These are phyloP conservation scores for Diaporthe helianthi DNA, from an alignment of 2,329 filamentous ascomycete species.

Conservation along the genomic window DNA sequence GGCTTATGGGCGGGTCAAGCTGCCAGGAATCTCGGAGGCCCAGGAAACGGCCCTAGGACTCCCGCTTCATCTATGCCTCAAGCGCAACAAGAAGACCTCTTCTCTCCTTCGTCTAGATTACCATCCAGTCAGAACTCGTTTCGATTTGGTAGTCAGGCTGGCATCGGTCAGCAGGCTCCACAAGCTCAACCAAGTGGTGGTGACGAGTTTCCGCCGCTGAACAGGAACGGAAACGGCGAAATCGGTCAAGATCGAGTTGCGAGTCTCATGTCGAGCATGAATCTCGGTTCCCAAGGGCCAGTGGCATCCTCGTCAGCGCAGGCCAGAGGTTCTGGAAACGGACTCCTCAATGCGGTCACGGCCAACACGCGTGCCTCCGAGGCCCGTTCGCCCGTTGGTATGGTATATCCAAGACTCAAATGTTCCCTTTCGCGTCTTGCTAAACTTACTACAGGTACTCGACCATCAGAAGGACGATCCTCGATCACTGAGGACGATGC, in stretches of 20 bases:
- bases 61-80: slow-evolving; percentile 58
- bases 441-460: slow-evolving; percentile 46
- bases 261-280: slow-evolving; percentile 55
- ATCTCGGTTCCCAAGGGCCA: slow-evolving; percentile 56
- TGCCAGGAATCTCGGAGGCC: slow-evolving; percentile 55
- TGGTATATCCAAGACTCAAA: slow-evolving; percentile 16
- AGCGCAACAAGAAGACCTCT: slow-evolving; percentile 55
- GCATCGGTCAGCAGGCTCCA: slow-evolving; percentile 50
- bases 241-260: slow-evolving; percentile 62
- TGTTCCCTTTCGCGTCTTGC: background rate
- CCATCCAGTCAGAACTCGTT: slow-evolving; percentile 55
- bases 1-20: slow-evolving; percentile 63
- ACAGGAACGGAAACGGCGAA: slow-evolving; percentile 63
- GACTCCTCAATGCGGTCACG: slow-evolving; percentile 69
- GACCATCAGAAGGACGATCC: slow-evolving; percentile 53
- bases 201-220: slow-evolving; percentile 70
- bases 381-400: slow-evolving; percentile 55
- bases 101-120: slow-evolving; percentile 48
- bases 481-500: slow-evolving; percentile 51
- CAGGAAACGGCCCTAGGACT: slow-evolving; percentile 54
- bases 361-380: slow-evolving; percentile 62
- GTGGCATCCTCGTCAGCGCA: slow-evolving; percentile 48
- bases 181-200: slow-evolving; percentile 57
- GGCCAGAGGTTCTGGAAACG: slow-evolving; percentile 60
- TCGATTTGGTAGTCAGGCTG: slow-evolving; percentile 59